These are phyloP conservation scores for Tirmania nivea DNA, from an alignment of 495 filamentous ascomycete species.

Conservation along the genomic window DNA sequence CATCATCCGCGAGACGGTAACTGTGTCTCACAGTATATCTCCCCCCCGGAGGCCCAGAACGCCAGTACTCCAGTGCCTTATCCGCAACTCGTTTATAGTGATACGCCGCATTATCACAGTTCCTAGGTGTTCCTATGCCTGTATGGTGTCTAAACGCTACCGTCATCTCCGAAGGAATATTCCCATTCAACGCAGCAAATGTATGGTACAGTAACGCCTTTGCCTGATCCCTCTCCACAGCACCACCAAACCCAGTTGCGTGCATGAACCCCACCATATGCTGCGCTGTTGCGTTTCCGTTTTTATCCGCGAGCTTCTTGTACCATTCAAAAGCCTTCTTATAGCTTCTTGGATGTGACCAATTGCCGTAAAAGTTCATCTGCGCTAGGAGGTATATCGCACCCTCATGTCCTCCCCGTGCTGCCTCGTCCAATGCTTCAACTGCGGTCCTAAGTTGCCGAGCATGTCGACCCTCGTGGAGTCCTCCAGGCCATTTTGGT, in stretches of 20 bases:
- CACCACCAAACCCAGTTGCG: slow-evolving; percentile 69
- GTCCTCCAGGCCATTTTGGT: background rate
- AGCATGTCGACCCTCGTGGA: slow-evolving; percentile 4
- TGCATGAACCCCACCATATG: slow-evolving; percentile 95
- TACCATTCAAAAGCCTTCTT: slow-evolving; percentile 64
- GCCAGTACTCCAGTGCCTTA: slow-evolving; percentile 68
- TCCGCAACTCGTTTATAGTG: slow-evolving; percentile 90
- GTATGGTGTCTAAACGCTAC: slow-evolving; percentile 67
- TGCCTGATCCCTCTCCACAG: slow-evolving; percentile 72
- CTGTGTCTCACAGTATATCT: slow-evolving; percentile 50
- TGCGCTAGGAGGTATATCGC: slow-evolving; percentile 80
- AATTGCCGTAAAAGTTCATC: slow-evolving; percentile 95
- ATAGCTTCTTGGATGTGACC: slow-evolving; percentile 67
- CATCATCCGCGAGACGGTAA: slow-evolving; percentile 67
- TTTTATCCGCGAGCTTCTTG: slow-evolving; percentile 46
- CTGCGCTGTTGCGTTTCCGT: slow-evolving; percentile 78
- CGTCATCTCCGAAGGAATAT: slow-evolving; percentile 82
- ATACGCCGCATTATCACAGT: slow-evolving; percentile 62
- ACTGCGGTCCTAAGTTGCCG: slow-evolving; percentile 31
- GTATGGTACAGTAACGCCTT: slow-evolving; percentile 86
- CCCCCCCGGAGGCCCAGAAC: slow-evolving; percentile 80
- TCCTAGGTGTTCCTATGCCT: slow-evolving; percentile 65
- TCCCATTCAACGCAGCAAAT: slow-evolving; percentile 68
- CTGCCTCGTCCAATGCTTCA: slow-evolving; percentile 50
- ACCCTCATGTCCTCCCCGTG: slow-evolving; percentile 54